Percentiles rank a stretch among this genome's conserved stretches.
Evolutionary conservation across 495 filamentous ascomycete species (phyloP).

Genomic region (Daldinia childiae): DNA sequence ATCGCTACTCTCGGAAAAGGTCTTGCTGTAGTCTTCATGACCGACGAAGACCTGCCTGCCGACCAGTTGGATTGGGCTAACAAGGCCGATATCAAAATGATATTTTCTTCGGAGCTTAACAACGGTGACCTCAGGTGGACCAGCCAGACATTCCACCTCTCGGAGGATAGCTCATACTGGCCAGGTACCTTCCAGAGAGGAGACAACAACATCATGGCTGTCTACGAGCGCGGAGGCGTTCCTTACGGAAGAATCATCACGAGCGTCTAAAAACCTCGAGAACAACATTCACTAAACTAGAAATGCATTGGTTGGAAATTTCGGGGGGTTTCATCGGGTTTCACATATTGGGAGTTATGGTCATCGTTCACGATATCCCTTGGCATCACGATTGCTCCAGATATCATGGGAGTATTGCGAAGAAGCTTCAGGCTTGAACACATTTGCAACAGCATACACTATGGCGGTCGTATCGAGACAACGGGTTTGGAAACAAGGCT

Average conservation of each 20-base stretch:
- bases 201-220: constrained; percentile 23
- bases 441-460: not conserved
- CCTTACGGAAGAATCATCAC: constrained; percentile 24
- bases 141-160: constrained; percentile 20
- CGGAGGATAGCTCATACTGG: constrained; percentile 29
- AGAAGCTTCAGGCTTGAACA: not conserved
- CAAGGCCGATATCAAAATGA: constrained; percentile 43
- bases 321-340: not conserved
- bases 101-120: constrained; percentile 24
- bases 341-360: constrained; percentile 14
- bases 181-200: constrained; percentile 26
- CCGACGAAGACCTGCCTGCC: constrained; percentile 59
- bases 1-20: constrained; percentile 61
- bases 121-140: constrained; percentile 29
- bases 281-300: not conserved
- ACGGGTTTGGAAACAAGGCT: not conserved
- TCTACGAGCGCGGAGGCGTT: constrained; percentile 36
- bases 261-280: not conserved
- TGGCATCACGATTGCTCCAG: not conserved
- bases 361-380: constrained; percentile 24
- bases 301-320: not conserved
- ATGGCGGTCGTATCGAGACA: not conserved
- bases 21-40: constrained; percentile 68
- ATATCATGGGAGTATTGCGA: not conserved
- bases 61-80: constrained; percentile 29